Percentiles rank a stretch among this genome's conserved stretches.
These are phyloP conservation scores for Austropuccinia psidii DNA, from an alignment of 1,284 basidiomycete species.

Conservation along the genomic window DNA sequence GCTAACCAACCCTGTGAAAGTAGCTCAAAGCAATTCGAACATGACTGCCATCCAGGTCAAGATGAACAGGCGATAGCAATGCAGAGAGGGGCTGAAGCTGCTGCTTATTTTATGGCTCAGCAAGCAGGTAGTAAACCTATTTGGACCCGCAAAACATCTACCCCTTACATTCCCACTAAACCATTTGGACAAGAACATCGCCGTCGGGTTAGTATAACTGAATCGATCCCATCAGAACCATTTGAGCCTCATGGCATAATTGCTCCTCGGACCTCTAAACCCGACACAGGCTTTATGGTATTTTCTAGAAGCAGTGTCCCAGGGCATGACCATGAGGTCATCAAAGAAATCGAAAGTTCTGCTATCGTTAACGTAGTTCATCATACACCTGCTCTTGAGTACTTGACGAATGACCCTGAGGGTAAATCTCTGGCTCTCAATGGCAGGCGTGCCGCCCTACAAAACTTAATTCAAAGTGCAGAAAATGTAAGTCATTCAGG, in stretches of 20 bases:
- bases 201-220: constrained; percentile 7
- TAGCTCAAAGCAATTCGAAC: constrained; percentile 8
- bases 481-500: background rate
- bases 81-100: constrained; percentile 9
- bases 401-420: background rate
- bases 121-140: background rate
- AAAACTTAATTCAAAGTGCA: background rate
- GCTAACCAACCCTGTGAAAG: no score
- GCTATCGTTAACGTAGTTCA: background rate
- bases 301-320: background rate
- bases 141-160: constrained; percentile 15
- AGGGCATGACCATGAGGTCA: background rate
- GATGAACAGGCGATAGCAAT: background rate
- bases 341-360: constrained; percentile 30
- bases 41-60: background rate
- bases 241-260: constrained; percentile 1
- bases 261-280: background rate
- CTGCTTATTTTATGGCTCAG: constrained; percentile 20
- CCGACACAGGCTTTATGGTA: background rate
- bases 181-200: no score
- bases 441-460: background rate
- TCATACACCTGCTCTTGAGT: constrained; percentile 15
- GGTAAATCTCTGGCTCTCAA: background rate
- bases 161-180: background rate
- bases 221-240: background rate